Percentiles rank a stretch among this genome's conserved stretches.
Evolutionary conservation across 495 filamentous ascomycete species (phyloP).

Genomic region (Usnea hakonensis): DNA sequence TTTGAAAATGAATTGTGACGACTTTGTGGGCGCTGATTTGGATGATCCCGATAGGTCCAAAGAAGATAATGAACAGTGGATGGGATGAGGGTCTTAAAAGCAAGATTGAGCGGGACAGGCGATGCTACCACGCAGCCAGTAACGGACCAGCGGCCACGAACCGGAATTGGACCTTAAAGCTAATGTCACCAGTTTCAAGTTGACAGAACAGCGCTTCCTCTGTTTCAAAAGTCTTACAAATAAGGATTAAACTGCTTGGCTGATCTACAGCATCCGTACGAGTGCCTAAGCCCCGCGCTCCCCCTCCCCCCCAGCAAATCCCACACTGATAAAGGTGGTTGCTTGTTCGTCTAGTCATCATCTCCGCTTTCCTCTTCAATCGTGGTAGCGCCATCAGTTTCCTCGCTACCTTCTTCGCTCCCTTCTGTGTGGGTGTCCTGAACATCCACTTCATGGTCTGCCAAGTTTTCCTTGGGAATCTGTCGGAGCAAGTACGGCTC

Average conservation of each 20-base stretch:
- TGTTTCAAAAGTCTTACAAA: neutral
- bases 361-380: neutral
- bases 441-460: neutral
- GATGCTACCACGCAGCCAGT: neutral
- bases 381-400: neutral
- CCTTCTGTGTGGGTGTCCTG: neutral
- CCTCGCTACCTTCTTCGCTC: neutral
- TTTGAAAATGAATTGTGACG: too few species aligned
- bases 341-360: too few species aligned
- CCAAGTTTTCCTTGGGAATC: neutral
- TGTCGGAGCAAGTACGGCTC: neutral
- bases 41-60: neutral
- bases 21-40: neutral
- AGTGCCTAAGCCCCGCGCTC: too few species aligned
- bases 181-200: neutral
- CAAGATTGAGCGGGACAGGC: neutral
- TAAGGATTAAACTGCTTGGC: too few species aligned
- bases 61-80: too few species aligned
- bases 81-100: neutral
- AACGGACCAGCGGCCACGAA: neutral
- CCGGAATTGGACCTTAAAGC: neutral
- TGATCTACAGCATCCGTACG: too few species aligned
- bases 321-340: too few species aligned
- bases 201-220: neutral
- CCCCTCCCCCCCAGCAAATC: too few species aligned